These are phyloP conservation scores for Melaleuca alternifolia DNA, from an alignment of 345 rosid genomes.

Conservation along the genomic window DNA sequence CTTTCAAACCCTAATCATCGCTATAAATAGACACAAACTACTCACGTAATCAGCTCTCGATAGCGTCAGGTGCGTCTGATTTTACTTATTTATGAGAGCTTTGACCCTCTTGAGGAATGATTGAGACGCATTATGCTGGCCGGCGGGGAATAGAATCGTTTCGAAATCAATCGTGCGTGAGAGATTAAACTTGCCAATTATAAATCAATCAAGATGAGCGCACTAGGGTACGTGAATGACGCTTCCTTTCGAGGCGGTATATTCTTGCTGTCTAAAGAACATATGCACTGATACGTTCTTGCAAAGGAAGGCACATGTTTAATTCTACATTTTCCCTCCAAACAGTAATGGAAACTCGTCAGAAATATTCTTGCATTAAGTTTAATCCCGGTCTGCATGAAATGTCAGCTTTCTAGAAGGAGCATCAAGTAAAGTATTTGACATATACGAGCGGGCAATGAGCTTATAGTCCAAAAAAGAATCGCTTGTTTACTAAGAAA, in stretches of 20 bases:
- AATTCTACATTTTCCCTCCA: not conserved
- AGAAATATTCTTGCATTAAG: not conserved
- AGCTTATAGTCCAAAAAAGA: not conserved
- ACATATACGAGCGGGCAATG: not conserved
- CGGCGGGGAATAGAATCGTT: not conserved
- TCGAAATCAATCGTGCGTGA: not conserved
- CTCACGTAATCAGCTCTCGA: not conserved
- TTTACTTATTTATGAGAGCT: not conserved
- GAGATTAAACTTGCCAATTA: not conserved
- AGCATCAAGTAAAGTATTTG: not conserved
- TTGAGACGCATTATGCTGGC: not conserved
- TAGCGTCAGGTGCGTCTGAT: not conserved
- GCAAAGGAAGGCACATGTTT: not conserved
- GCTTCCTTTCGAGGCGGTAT: not conserved
- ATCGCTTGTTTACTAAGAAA: not conserved
- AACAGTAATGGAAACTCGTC: not conserved
- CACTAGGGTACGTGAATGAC: not conserved
- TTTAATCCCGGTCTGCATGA: not conserved
- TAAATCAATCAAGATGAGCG: not conserved
- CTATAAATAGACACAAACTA: not conserved
- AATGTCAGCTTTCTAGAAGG: not conserved
- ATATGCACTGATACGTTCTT: not conserved
- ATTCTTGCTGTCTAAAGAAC: not conserved
- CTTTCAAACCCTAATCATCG: not conserved
- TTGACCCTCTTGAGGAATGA: not conserved